Conservation (phyloP, 768 basidiomycete species). For the Mycena venus region DNA sequence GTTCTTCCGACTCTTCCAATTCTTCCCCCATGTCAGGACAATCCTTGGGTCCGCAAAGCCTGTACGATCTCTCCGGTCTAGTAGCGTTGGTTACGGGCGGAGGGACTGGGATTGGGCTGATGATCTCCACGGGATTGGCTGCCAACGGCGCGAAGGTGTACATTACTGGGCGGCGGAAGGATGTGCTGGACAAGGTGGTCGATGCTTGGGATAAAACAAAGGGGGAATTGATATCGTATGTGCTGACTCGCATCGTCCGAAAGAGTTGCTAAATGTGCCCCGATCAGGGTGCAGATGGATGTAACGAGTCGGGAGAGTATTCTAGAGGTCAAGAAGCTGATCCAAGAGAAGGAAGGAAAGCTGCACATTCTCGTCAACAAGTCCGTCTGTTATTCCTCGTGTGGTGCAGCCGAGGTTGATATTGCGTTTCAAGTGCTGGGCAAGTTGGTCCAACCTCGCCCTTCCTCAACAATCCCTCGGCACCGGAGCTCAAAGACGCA, state of each 20-base stretch:
- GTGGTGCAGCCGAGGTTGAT: neutral
- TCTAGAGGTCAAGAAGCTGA: conserved; percentile 60
- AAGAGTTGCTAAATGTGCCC: conserved; percentile 4
- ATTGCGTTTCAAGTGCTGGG: conserved; percentile 68
- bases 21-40: conserved; percentile 40
- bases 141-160: conserved; percentile 86
- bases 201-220: conserved; percentile 59
- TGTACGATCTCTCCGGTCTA: conserved; percentile 70
- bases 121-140: conserved; percentile 81
- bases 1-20: neutral
- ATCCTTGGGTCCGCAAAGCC: conserved; percentile 44
- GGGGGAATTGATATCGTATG: conserved; percentile 73
- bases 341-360: conserved; percentile 74
- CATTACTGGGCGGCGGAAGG: conserved; percentile 77
- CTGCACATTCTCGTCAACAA: conserved; percentile 89
- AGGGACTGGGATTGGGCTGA: conserved; percentile 67
- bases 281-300: conserved; percentile 74
- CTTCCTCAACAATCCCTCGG: conserved; percentile 69
- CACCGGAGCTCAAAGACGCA: conserved; percentile 72
- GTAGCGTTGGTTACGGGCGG: conserved; percentile 69
- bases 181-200: conserved; percentile 72
- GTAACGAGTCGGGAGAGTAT: conserved; percentile 81
- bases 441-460: conserved; percentile 74
- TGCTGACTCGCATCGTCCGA: neutral
- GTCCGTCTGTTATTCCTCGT: conserved; percentile 53